Evolutionary conservation across 306 rosid species (phyloP), one percentile per base, ranked within the genome.

Genomic region (Sindora glabra): DNA sequence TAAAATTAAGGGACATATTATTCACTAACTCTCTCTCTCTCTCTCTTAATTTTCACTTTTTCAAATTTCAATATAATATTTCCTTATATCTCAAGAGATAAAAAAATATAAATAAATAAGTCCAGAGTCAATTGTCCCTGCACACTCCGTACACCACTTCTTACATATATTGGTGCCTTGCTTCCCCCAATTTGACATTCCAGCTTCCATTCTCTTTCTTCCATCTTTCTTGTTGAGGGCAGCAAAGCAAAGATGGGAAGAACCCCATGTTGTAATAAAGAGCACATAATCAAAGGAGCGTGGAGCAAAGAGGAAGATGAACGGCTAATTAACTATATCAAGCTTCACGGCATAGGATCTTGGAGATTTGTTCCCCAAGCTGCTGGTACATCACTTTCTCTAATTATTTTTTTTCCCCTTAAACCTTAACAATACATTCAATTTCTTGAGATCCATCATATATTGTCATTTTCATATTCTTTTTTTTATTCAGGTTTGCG

Each of bases 231-330:
- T 11, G 21, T 44, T 47, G 10, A 3, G 0, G 5, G 5, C 19
- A 8, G 6, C 9, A 8, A 4, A 42, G 15, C 59, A n/a, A n/a
- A n/a, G n/a, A 80, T 80, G 86, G 86, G 86, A 17, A 75, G 95
- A 65, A 80, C 86, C 58, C 95, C 95, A 39, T 86, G 89, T 33
- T 83, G 95, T 9, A 89, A 86, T 65, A 83, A 83, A 55, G 80
- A 76, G 36, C 86, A 83, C 80, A 86, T 81, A 0, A 86, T 80
- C 74, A 86, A 83, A 74, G 95, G 95, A 2, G 87, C 95, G 22
- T 86, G 95, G 95, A 80, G 89, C 46, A 86, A 78, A 68, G 81
- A 80, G 27, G 95, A 86, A 75, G 95, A 86, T 11, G 62, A 83
- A 46, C 89, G 86, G 33, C 95, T 86, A 74, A 75, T 77, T 14